These are phyloP conservation scores for Gaertneriomyces semiglobifer DNA, from an alignment of 192 early-diverging fungal species.

Conservation along the genomic window DNA sequence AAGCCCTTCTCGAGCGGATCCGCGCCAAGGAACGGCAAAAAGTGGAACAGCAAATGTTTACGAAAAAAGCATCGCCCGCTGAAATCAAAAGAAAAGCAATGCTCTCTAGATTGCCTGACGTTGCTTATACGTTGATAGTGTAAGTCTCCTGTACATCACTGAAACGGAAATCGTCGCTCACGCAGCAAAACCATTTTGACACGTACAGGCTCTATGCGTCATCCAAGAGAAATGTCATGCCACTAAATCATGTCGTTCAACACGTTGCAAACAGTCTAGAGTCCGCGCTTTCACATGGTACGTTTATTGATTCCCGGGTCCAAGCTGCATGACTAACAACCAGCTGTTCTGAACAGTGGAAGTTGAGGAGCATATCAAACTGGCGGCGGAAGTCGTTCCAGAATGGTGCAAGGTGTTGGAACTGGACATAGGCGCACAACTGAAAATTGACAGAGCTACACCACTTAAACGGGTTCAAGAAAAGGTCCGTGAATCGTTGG, in stretches of 20 bases:
- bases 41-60: constrained; percentile 18
- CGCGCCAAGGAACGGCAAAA: constrained; percentile 30
- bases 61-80: constrained; percentile 18
- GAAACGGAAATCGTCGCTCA: neutral
- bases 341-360: constrained; percentile 15
- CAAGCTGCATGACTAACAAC: neutral
- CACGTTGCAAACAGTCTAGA: constrained; percentile 20
- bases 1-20: constrained; percentile 34
- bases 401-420: constrained; percentile 32
- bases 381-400: constrained; percentile 27
- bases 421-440: constrained; percentile 8
- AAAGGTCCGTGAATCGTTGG: constrained; percentile 2
- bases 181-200: neutral
- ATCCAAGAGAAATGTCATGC: constrained; percentile 17
- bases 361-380: constrained; percentile 27
- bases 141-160: constrained; percentile 3
- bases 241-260: constrained; percentile 29
- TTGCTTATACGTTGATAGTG: constrained; percentile 28
- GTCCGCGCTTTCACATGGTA: constrained; percentile 30
- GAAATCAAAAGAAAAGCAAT: constrained; percentile 31
- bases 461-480: neutral
- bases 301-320: neutral
- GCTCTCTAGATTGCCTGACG: constrained; percentile 28
- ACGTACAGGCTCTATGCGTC: constrained; percentile 21
- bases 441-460: constrained; percentile 12